These are phyloP conservation scores for Aureobasidium sp. DNA, from an alignment of 2,329 filamentous ascomycete species.

Conservation along the genomic window DNA sequence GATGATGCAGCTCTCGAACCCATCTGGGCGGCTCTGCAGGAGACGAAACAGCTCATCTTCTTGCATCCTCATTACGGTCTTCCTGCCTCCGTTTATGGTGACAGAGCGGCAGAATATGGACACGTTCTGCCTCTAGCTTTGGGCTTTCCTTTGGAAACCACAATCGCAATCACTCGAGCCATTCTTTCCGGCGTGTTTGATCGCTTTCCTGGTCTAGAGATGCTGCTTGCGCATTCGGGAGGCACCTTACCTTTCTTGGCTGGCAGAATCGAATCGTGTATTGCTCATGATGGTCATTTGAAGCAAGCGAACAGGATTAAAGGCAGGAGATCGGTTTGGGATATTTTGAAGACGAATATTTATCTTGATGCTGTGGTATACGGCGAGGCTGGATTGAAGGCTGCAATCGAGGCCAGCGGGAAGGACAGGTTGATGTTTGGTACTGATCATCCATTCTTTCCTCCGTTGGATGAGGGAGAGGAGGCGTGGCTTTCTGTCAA, in stretches of 20 bases:
- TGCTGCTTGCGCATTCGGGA: constrained; percentile 81
- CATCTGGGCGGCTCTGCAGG: constrained; percentile 63
- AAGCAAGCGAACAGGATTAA: constrained; percentile 54
- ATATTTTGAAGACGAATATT: constrained; percentile 65
- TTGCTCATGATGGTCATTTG: constrained; percentile 73
- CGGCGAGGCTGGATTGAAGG: constrained; percentile 64
- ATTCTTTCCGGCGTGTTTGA: constrained; percentile 82
- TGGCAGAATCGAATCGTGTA: constrained; percentile 80
- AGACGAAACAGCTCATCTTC: constrained; percentile 63
- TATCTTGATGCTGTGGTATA: constrained; percentile 86
- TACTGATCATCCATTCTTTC: constrained; percentile 79
- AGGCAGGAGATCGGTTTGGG: constrained; percentile 55
- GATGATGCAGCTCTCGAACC: constrained; percentile 70
- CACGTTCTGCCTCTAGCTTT: constrained; percentile 81
- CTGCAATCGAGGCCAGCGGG: constrained; percentile 61
- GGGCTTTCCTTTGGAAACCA: constrained; percentile 88
- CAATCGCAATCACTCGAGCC: constrained; percentile 83
- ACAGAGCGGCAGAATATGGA: constrained; percentile 63
- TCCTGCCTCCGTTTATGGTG: constrained; percentile 71
- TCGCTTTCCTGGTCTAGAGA: constrained; percentile 57
- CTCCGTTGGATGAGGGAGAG: constrained; percentile 59
- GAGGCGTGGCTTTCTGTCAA: constrained; percentile 65
- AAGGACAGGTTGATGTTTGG: constrained; percentile 70
- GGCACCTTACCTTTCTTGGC: constrained; percentile 85
- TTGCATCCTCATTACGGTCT: constrained; percentile 90